phyloP scores from a whole-genome alignment of 768 basidiomycete genomes.

The Suillus spraguei region DNA sequence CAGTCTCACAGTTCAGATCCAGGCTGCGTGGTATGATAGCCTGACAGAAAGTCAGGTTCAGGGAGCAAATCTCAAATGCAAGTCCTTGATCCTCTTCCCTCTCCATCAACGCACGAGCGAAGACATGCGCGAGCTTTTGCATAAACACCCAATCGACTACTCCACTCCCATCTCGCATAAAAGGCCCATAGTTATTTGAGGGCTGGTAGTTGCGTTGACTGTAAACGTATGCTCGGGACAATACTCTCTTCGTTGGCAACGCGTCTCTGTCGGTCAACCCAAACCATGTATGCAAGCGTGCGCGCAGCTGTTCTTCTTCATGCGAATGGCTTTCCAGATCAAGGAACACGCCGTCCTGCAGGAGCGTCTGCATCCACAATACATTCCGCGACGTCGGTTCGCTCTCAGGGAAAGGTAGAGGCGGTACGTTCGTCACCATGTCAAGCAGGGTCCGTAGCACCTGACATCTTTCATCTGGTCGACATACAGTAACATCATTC shows the following conservation, averaged over 20 bases:
- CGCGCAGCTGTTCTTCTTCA: conserved; percentile 49
- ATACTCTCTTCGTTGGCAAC: conserved; percentile 32
- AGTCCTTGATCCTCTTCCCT: conserved; percentile 32
- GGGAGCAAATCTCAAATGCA: conserved; percentile 35
- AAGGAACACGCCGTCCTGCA: conserved; percentile 48
- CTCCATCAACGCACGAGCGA: conserved; percentile 56
- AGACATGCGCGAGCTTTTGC: conserved; percentile 53
- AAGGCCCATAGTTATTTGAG: conserved; percentile 59
- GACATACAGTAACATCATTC: conserved; percentile 34
- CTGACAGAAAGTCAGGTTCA: conserved; percentile 60
- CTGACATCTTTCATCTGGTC: conserved; percentile 43
- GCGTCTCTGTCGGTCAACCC: conserved; percentile 54
- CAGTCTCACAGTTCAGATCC: conserved; percentile 32
- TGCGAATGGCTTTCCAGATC: conserved; percentile 28
- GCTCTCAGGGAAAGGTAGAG: conserved; percentile 30
- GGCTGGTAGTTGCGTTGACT: conserved; percentile 56
- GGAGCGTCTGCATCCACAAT: conserved; percentile 48
- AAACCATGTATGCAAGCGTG: conserved; percentile 56
- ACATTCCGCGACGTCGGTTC: conserved; percentile 50
- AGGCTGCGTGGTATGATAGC: conserved; percentile 44
- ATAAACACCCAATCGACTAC: conserved; percentile 64
- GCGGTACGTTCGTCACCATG: conserved; percentile 45
- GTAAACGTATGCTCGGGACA: conserved; percentile 61
- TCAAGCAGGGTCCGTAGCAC: conserved; percentile 54
- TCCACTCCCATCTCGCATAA: conserved; percentile 43